Base-by-base conservation (phyloP, 371 early-diverging fungal genomes). In the Mortierella polycephala region DNA sequence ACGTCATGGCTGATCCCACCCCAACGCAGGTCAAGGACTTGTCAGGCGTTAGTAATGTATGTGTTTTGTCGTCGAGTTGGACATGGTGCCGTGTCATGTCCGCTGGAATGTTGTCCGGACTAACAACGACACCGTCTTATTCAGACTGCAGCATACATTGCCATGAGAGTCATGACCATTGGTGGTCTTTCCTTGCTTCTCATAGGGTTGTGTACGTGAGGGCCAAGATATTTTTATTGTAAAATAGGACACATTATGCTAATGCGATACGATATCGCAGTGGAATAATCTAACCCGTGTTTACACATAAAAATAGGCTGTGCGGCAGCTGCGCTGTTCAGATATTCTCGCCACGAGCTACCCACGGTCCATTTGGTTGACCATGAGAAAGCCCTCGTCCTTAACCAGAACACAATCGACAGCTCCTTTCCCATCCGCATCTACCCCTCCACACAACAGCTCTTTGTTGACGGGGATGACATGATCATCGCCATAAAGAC, bases 361-460 rank as follows among this genome's bases (percentile, higher is more conserved):
- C 30, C 20, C 7, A 14, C 47, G 1, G 52, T 53, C 1, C 52
- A 50, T 8, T 21, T 44, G 7, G 41, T 54, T 11, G 69, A 62
- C 7, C 52, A 20, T 2, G 66, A 65, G 20, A 69, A 61, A 12
- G 20, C 44, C 3, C 45, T 20, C 18, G 64, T 72, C 37, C 53
- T 71, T 10, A 47, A 64, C 21, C 72, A 77, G 49, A 13, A 41
- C 0, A 62, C 60, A 14, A 72, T 77, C 66, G 59, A 72, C 50
- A 64, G 45, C 7, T 41, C 53, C 45, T 69, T 77, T 37, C 69
- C 72, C 0, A 72, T 69, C 37, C 79, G 79, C 10, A 46, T 72
- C 39, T 77, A 58, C 14, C 79, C 73, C 14, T 77, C 66, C 5
- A 20, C 46, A 0, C 50, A 68, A 10, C 61, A 16, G 0, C 18